Evolutionary conservation across 306 rosid genomes (phyloP).

Genomic region (Malus sylvestris): DNA sequence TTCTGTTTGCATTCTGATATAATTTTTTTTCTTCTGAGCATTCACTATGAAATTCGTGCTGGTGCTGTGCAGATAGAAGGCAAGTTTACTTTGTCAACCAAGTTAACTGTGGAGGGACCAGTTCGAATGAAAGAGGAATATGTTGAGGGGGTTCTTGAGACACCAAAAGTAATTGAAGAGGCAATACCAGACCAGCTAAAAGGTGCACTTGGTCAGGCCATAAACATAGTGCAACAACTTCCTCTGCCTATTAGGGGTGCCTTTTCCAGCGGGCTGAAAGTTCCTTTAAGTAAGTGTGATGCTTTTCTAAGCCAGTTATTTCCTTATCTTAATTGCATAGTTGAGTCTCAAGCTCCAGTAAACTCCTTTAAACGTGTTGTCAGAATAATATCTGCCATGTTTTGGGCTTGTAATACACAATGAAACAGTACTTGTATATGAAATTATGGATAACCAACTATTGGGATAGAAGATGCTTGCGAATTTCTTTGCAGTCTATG

Average conservation of each 20-base stretch:
- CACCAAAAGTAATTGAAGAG: conserved; percentile 75
- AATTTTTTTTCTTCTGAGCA: conserved; percentile 13
- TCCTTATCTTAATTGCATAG: not conserved
- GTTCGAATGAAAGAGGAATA: conserved; percentile 93
- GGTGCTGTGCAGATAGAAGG: conserved; percentile 58
- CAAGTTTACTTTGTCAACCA: conserved; percentile 58
- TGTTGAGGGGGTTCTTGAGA: conserved; percentile 68
- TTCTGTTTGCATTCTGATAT: not conserved
- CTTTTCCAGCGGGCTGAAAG: conserved; percentile 56
- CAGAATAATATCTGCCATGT: not conserved
- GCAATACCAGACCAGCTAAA: conserved; percentile 77
- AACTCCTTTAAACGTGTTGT: not conserved
- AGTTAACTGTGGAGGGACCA: conserved; percentile 84
- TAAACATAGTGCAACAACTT: conserved; percentile 64
- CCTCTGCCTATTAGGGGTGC: conserved; percentile 72
- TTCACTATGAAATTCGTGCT: conserved; percentile 7
- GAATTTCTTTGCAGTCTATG: not conserved
- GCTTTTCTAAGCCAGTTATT: not conserved
- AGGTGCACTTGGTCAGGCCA: conserved; percentile 80
- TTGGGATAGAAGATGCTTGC: not conserved
- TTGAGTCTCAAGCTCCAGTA: not conserved
- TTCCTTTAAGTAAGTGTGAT: conserved; percentile 68
- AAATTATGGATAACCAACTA: not conserved
- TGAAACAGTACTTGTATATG: not conserved
- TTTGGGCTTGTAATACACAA: not conserved